Percentiles rank a stretch among this genome's conserved stretches.
Evolutionary conservation across 495 filamentous ascomycete species (phyloP).

Genomic region (Xylaria cubensis): DNA sequence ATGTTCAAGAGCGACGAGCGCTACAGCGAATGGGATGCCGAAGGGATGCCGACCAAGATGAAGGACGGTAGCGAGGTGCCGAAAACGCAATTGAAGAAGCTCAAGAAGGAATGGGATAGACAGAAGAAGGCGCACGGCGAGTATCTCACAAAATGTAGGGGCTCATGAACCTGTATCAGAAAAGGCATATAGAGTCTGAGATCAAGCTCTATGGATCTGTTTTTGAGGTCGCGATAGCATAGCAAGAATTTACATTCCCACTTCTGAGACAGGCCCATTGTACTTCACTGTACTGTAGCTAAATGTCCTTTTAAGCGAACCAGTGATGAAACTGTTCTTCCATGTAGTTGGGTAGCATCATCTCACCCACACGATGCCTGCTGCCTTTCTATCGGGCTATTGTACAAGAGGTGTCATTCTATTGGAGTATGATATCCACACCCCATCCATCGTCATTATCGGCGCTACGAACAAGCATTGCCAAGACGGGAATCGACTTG

Average conservation of each 20-base stretch:
- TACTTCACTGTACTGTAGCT: too few species aligned
- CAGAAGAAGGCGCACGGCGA: constrained; percentile 88
- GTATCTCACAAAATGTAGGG: constrained; percentile 56
- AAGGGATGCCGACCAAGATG: constrained; percentile 82
- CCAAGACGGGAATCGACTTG: constrained; percentile 41
- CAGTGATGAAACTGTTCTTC: neutral
- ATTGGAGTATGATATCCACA: constrained; percentile 1
- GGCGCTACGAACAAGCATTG: constrained; percentile 36
- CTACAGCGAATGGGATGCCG: constrained; percentile 82
- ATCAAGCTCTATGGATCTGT: neutral
- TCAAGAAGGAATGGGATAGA: constrained; percentile 89
- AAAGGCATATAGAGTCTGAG: neutral
- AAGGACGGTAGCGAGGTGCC: constrained; percentile 78
- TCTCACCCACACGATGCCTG: neutral
- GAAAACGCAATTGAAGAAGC: constrained; percentile 81
- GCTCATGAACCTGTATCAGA: neutral
- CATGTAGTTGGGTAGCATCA: neutral
- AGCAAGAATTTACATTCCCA: neutral
- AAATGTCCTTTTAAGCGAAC: neutral
- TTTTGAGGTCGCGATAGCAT: too few species aligned
- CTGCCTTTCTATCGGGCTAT: neutral
- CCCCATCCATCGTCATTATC: neutral
- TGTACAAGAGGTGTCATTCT: neutral
- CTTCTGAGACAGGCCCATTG: too few species aligned
- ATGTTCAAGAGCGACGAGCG: constrained; percentile 76